A percentile compares a stretch with the other conserved stretches of the same genome.
Conservation (phyloP, 2,329 filamentous ascomycete genomes). For the Paraphoma chrysanthemicola region DNA sequence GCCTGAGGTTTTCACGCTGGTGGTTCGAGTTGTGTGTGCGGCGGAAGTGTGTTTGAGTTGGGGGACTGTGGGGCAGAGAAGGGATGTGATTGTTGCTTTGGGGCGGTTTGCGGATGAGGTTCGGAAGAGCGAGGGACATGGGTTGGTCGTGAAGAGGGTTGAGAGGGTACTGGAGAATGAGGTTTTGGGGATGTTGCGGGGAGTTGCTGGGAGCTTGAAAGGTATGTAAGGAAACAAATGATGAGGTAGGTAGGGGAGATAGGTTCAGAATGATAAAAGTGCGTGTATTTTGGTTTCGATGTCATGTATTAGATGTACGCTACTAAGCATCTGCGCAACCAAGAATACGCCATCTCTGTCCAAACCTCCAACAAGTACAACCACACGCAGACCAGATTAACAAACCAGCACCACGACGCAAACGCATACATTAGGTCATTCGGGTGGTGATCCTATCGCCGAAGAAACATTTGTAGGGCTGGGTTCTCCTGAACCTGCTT, state of each 20-base stretch:
- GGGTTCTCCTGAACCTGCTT: constrained; percentile 35
- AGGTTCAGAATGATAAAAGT: neutral
- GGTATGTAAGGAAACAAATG: neutral
- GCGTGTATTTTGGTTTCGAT: neutral
- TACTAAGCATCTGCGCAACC: no score
- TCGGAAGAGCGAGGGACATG: constrained; percentile 35
- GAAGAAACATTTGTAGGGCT: constrained; percentile 26
- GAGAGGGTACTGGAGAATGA: constrained; percentile 39
- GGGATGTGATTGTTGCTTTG: constrained; percentile 35
- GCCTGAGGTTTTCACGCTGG: constrained; percentile 70
- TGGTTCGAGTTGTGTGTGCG: constrained; percentile 53
- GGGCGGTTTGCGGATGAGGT: constrained; percentile 30
- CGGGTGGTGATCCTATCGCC: constrained; percentile 14
- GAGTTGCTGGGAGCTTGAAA: neutral
- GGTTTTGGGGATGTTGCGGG: constrained; percentile 16
- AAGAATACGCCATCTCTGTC: no score
- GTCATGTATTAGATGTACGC: no score
- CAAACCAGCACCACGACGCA: no score
- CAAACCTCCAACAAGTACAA: no score
- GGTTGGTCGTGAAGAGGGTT: constrained; percentile 46
- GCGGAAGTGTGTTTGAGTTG: constrained; percentile 49
- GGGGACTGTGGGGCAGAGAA: constrained; percentile 18
- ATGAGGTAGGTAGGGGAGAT: neutral
- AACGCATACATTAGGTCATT: no score
- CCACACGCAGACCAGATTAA: no score